Conservation (phyloP, 2,329 filamentous ascomycete genomes). For the Hymenotorrendiella dingleyae region DNA sequence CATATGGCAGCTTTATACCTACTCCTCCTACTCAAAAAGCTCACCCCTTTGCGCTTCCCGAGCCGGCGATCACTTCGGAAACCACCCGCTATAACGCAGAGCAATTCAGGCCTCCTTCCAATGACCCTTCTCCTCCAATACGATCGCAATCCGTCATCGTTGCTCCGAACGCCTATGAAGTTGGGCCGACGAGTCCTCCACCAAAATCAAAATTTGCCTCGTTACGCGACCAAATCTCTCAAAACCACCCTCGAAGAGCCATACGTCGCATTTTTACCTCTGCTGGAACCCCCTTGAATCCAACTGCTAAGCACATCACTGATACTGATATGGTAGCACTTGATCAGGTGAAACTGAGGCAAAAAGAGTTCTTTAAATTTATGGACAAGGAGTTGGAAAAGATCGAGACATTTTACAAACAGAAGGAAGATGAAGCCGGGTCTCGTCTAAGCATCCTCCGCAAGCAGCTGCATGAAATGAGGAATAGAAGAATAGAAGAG, state of each 20-base stretch:
- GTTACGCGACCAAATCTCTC: conserved; percentile 15
- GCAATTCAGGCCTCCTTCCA: not conserved
- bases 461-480: conserved; percentile 88
- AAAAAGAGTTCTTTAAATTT: conserved; percentile 83
- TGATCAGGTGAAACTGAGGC: conserved; percentile 62
- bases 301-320: conserved; percentile 35
- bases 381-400: conserved; percentile 83
- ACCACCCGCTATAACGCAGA: conserved; percentile 1
- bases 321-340: conserved; percentile 49
- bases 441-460: conserved; percentile 64
- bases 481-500: conserved; percentile 73
- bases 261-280: conserved; percentile 25
- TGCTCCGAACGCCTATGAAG: conserved; percentile 36
- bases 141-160: conserved; percentile 10
- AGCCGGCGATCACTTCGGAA: conserved; percentile 40
- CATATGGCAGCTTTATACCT: conserved; percentile 53
- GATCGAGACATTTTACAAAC: conserved; percentile 82
- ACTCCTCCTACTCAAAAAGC: conserved; percentile 38
- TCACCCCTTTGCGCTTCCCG: conserved; percentile 51
- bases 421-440: conserved; percentile 81
- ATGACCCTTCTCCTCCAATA: conserved; percentile 2
- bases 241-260: conserved; percentile 14
- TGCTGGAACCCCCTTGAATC: conserved; percentile 27
- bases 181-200: conserved; percentile 31
- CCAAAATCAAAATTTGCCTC: conserved; percentile 21